phyloP scores from a whole-genome alignment of 2,329 filamentous ascomycete genomes.

The Cryphonectria japonica region DNA sequence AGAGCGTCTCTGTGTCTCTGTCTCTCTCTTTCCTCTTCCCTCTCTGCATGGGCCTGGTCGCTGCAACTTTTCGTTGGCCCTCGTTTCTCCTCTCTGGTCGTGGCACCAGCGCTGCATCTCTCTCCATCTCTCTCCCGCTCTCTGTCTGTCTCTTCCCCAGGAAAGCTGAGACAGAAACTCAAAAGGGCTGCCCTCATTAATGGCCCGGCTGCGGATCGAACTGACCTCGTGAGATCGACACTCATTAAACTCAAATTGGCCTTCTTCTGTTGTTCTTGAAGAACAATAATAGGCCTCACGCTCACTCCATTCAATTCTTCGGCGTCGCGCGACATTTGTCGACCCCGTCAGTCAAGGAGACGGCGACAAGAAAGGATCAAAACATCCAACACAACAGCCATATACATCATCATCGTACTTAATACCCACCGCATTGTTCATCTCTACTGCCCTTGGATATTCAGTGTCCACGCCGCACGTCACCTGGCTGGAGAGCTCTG shows the following conservation, averaged over 20 bases:
- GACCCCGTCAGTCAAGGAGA: neutral
- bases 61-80: conserved; percentile 1
- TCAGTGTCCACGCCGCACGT: neutral
- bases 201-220: conserved; percentile 11
- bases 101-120: neutral
- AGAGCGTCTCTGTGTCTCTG: conserved; percentile 7
- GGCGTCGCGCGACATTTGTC: neutral
- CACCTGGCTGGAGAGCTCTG: conserved; percentile 4
- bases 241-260: conserved; percentile 16
- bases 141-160: neutral
- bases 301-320: neutral
- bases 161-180: conserved; percentile 19
- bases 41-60: neutral
- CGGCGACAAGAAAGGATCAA: neutral
- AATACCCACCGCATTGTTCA: conserved; percentile 26
- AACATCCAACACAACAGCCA: neutral
- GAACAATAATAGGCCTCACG: neutral
- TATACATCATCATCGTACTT: neutral
- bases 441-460: conserved; percentile 9
- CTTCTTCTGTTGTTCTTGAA: conserved; percentile 7
- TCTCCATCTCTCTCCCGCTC: neutral
- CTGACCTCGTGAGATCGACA: conserved; percentile 4
- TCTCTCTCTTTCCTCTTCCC: neutral
- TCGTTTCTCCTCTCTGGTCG: conserved; percentile 2
- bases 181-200: conserved; percentile 17